Evolutionary conservation across 1,139 yeast species (phyloP), one percentile per base, ranked within the genome.

Genomic region (Pichia norvegensis): DNA sequence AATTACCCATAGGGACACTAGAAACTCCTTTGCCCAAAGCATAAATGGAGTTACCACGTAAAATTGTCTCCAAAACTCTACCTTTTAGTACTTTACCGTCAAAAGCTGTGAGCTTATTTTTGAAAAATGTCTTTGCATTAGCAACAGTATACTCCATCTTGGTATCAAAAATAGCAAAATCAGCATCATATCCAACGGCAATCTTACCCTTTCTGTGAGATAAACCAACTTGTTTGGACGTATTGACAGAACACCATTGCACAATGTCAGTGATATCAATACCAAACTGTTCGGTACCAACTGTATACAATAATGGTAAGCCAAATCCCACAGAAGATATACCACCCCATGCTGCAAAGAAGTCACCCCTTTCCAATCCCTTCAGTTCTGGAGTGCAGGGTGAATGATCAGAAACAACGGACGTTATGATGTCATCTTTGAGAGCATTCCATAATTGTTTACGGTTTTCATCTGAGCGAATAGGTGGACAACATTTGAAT

Each of bases 341-440:
- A n/a, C 97, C 97, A 41, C 97, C 97, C 97, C 97, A 90, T 2
- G 97, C 95, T 41, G 79, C 76, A 62, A 87, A 79, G 62, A 88
- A 90, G 61, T 90, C 95, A 42, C 97, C 97, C 47, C 78, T 73
- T 27, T 80, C 84, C 47, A 88, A 69, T 22, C 84, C 83, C 63
- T 88, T 90, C 56, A 90, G 69, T 52, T 86, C 87, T 0, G 97
- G 95, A 0, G 95, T 86, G 66, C 97, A 90, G 7, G 97, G 97
- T 3, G 95, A 86, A 66, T 90, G 97, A 61, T 90, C 97, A 14
- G 95, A 84, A 2, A 90, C 97, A 11, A 88, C 94, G 1, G 95
- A 80, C n/a, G 85, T 76, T 52, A 90, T 81, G 37, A 80, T 68
- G 33, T 78, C 79, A 33, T 72, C 70, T 45, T 77, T 64, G 43